Evolutionary conservation across 495 filamentous ascomycete genomes (phyloP).

Genomic region (Chlorociboria aeruginascens): DNA sequence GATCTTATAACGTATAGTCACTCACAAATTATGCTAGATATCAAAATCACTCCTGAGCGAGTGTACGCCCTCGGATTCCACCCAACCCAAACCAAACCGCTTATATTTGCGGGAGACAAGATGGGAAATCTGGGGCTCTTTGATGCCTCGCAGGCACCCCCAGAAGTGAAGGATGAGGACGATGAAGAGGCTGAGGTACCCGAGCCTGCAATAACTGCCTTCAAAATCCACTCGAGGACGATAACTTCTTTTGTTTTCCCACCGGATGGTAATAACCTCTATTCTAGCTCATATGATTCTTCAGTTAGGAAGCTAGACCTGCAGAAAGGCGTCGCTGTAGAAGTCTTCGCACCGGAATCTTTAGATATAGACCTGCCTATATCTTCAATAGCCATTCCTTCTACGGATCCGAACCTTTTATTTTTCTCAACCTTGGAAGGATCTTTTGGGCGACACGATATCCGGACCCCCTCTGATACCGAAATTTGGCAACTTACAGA

Average conservation of each 20-base stretch:
- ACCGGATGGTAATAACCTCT: constrained; percentile 54
- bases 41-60: constrained; percentile 87
- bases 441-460: constrained; percentile 64
- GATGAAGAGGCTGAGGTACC: constrained; percentile 52
- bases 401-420: constrained; percentile 56
- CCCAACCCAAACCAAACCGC: constrained; percentile 67
- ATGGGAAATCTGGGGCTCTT: constrained; percentile 89
- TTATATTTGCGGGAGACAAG: constrained; percentile 95
- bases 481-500: constrained; percentile 70
- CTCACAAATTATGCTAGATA: constrained; percentile 38
- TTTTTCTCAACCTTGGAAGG: constrained; percentile 85
- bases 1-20: not conserved
- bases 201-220: constrained; percentile 66
- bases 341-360: constrained; percentile 65
- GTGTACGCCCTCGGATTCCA: constrained; percentile 86
- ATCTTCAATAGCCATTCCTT: constrained; percentile 67
- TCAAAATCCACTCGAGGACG: constrained; percentile 83
- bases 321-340: constrained; percentile 59
- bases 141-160: constrained; percentile 65
- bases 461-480: constrained; percentile 44
- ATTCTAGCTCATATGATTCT: constrained; percentile 87
- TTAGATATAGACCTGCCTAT: constrained; percentile 61
- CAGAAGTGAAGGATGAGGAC: constrained; percentile 38
- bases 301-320: constrained; percentile 83
- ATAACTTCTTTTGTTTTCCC: constrained; percentile 75